These are phyloP conservation scores for Komagataella populi DNA, from an alignment of 805 yeast genomes.

Conservation along the genomic window DNA sequence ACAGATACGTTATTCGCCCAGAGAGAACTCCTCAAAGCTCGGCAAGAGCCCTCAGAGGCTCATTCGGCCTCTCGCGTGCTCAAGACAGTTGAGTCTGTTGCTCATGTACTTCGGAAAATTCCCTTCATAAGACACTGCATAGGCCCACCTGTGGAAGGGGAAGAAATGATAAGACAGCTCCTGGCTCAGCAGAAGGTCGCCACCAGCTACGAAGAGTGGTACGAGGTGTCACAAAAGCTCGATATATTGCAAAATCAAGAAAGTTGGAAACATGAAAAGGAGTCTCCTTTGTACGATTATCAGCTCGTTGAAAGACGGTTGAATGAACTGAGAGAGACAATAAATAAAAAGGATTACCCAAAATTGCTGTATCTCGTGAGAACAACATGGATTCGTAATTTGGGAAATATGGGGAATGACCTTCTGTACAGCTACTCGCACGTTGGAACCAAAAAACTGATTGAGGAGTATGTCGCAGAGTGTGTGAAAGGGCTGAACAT, in stretches of 20 bases:
- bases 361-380: constrained; percentile 60
- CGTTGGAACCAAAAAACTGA: constrained; percentile 74
- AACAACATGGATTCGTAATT: constrained; percentile 73
- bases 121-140: constrained; percentile 20
- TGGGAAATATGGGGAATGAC: constrained; percentile 80
- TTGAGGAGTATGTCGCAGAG: constrained; percentile 74
- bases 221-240: constrained; percentile 40
- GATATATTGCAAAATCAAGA: constrained; percentile 55
- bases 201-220: constrained; percentile 47
- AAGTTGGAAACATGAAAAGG: constrained; percentile 55
- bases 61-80: neutral
- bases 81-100: constrained; percentile 17
- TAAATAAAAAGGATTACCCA: constrained; percentile 42
- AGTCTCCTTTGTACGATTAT: constrained; percentile 63
- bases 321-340: constrained; percentile 41
- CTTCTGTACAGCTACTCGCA: constrained; percentile 65
- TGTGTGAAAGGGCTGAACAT: constrained; percentile 37
- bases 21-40: neutral
- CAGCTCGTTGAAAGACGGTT: constrained; percentile 40
- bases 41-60: neutral
- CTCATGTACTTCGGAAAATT: constrained; percentile 17
- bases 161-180: constrained; percentile 20
- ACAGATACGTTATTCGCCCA: neutral
- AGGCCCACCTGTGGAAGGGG: constrained; percentile 24
- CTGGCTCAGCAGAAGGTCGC: constrained; percentile 32